Base-by-base conservation (phyloP, 176 grass and related monocot genomes). In the Aegilops longissima region DNA sequence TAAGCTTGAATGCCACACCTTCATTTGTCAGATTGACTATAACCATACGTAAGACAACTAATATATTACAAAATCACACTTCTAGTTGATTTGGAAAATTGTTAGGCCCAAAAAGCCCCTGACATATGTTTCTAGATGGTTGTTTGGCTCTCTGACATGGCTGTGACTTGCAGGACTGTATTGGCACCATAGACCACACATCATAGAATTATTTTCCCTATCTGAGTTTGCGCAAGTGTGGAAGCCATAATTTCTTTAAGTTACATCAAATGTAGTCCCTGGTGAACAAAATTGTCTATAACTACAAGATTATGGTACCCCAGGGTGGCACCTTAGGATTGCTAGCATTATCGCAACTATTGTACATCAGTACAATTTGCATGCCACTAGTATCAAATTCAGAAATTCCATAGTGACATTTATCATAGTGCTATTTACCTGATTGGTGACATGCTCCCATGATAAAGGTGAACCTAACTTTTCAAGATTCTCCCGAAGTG, bases 361-460 rank as follows among this genome's bases (percentile, higher is more conserved):
- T 44, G 51, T 24, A 23, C 49, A 83, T 44, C 17, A 6, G 5
- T 86, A 13, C 5, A 84, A 70, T 49, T 68, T 65, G 3, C 61
- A 68, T 85, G 20, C 8, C 30, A 66, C 2, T 56, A 12, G 29
- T 76, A 83, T 9, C 11, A 69, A 33, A 90, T 36, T 64, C 9
- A 87, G 25, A 74, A 73, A 82, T 30, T 30, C 29, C 27, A 74
- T 81, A 27, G 13, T 30, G 31, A 3, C 16, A 78, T 36, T 70
- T 70, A 21, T 66, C 13, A 39, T 45, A 47, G 58, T 44, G 54
- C 36, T 79, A 52, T 34, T 78, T 81, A 98, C 97, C 97, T 96
- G 97, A 83, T 98, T 96, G 54, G 94, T 96, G 36, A 98, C 21
- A 82, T 98, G 97, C 59, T 98, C 94, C 97, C 97, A 98, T 73